Evolutionary conservation across 768 basidiomycete species (phyloP).

Genomic region (Lentinus tigrinus): DNA sequence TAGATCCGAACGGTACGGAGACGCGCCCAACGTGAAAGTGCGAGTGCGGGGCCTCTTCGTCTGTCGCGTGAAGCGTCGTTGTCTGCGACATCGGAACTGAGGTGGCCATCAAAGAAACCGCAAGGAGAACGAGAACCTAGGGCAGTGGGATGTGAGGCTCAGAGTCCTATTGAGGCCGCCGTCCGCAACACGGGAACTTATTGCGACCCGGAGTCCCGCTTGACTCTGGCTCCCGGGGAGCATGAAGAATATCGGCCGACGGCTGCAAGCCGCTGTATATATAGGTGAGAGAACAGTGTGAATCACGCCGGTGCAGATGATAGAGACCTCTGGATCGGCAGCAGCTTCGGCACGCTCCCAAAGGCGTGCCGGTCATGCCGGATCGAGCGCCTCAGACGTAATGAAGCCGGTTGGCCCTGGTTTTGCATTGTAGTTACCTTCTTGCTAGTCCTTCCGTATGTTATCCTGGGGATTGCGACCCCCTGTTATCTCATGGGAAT

Average conservation of each 20-base stretch:
- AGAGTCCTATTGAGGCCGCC: neutral
- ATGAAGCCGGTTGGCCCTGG: no score
- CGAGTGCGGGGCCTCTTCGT: neutral
- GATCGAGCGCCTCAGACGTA: neutral
- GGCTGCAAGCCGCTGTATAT: neutral
- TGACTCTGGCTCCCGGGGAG: no score
- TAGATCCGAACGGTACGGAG: no score
- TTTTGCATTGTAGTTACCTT: no score
- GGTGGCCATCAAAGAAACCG: no score
- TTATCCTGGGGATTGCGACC: no score
- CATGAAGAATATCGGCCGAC: neutral
- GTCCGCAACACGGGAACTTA: neutral
- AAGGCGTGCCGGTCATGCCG: neutral
- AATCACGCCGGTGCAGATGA: neutral
- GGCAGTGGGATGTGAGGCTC: no score
- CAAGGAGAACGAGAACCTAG: no score
- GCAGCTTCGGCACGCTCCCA: neutral
- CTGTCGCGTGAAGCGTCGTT: constrained; percentile 12
- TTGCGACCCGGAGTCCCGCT: no score
- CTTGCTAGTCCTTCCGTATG: no score
- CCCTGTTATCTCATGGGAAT: no score
- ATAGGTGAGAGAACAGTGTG: neutral
- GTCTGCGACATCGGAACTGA: constrained; percentile 7
- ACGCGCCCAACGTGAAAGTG: no score
- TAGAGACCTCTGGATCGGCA: neutral